phyloP scores from a whole-genome alignment of 2,329 filamentous ascomycete genomes.

The Penicillium crustosum region DNA sequence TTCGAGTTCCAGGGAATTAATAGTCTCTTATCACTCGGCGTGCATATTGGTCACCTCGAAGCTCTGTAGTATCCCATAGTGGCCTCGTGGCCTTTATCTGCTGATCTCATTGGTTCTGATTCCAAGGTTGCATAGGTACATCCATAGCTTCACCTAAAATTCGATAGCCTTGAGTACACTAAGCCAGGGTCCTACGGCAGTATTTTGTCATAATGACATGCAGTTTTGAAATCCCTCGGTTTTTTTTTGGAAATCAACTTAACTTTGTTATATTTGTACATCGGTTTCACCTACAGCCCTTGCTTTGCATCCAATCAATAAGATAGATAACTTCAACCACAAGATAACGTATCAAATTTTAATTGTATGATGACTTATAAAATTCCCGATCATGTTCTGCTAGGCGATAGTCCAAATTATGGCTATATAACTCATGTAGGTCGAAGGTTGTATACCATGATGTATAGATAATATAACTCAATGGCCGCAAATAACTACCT shows the following conservation, averaged over 20 bases:
- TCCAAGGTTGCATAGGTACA: neutral
- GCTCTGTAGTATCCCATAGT: neutral
- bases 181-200: neutral
- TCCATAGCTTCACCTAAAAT: neutral
- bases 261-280: neutral
- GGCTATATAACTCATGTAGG: neutral
- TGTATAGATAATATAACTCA: neutral
- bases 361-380: neutral
- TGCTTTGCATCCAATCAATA: neutral
- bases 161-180: neutral
- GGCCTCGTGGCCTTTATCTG: slow-evolving; percentile 6
- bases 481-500: neutral
- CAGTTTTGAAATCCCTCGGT: neutral
- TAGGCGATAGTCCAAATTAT: neutral
- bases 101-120: slow-evolving; percentile 3
- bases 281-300: too few relatives aligned
- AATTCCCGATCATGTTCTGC: neutral
- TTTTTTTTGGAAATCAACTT: neutral
- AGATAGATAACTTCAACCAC: neutral
- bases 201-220: neutral
- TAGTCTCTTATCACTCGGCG: neutral
- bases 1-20: neutral
- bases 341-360: neutral
- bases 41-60: neutral
- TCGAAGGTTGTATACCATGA: neutral